Base-by-base conservation (phyloP, 2,329 filamentous ascomycete species). In the Penicillium glabrum region DNA sequence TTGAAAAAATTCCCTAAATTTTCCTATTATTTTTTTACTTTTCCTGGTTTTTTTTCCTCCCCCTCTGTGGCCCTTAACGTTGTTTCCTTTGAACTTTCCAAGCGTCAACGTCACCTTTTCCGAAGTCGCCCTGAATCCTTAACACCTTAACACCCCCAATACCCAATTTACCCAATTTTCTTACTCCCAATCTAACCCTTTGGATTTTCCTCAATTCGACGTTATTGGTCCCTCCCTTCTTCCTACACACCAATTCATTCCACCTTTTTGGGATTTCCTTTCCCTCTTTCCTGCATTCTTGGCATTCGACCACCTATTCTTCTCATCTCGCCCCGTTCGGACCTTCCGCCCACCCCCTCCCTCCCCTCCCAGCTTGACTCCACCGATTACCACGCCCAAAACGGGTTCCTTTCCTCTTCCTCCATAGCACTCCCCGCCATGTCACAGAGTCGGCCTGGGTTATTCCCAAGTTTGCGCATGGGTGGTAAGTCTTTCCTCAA, bases 381-480 rank as follows among this genome's bases (percentile, higher is more conserved):
- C 64, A 69, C 67, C 64, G 65, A 64, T 61, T 64, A 56, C 57
- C 46, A 67, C 75, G 75, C 81, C 82, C 83, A 84, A 75, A 72
- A 84, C 83, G 81, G 81, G 80, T 78, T 75, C 76, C 70, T 75
- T 75, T 75, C 62, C 75, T 79, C 61, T 76, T 81, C 73, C 23
- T 50, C 74, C 70, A 77, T 75, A 79, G 66, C 64, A 66, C 61
- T 62, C 57, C 59, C 66, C 70, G 76, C 76, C 76, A 96, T 96
- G 92, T 92, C 91, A 83, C 89, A 92, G 80, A 95, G 89, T 82
- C 86, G 93, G 83, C 90, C 93, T 77, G 89, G 91, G 83, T 89
- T 91, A 74, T 96, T 98, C 80, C 84, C 83, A 63, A 87, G 84
- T 75, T 79, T 98, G 82, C 90, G 93, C 82, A 97, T 98, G 92